Evolutionary conservation across 139 green algal genomes (phyloP).

Genomic region (Chlorella vulgaris): DNA sequence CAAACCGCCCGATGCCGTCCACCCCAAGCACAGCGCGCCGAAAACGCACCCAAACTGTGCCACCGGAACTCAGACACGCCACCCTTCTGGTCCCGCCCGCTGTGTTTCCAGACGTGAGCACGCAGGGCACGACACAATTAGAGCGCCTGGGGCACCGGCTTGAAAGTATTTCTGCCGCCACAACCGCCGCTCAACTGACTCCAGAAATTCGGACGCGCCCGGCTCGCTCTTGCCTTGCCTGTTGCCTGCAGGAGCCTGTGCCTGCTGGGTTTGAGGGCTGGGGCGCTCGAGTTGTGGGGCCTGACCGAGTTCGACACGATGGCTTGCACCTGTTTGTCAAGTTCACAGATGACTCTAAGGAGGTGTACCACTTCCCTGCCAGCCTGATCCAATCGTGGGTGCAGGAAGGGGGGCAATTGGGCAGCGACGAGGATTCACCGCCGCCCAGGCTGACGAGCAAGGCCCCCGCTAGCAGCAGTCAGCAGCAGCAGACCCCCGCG

Average conservation of each 20-base stretch:
- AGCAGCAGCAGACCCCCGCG: not conserved
- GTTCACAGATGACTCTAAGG: not conserved
- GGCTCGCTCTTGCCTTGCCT: too few relatives aligned
- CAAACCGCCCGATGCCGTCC: too few relatives aligned
- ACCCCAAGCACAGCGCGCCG: too few relatives aligned
- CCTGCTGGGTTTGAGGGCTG: not conserved
- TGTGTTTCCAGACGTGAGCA: too few relatives aligned
- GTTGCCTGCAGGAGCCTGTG: constrained; percentile 4
- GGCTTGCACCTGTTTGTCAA: constrained; percentile 4
- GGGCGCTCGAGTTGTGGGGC: not conserved
- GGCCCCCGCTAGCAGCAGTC: not conserved
- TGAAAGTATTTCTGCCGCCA: too few relatives aligned
- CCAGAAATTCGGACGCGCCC: too few relatives aligned
- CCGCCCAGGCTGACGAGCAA: not conserved
- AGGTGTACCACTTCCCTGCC: constrained; percentile 3
- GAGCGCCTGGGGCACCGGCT: too few relatives aligned
- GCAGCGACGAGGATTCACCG: not conserved
- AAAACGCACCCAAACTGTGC: too few relatives aligned
- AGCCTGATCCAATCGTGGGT: not conserved
- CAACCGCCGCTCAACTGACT: too few relatives aligned
- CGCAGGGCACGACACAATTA: too few relatives aligned
- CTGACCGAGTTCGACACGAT: not conserved
- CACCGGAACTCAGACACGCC: too few relatives aligned
- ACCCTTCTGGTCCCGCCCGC: too few relatives aligned
- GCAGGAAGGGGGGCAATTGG: not conserved